These are phyloP conservation scores for Penicillium sp. DNA, from an alignment of 2,329 filamentous ascomycete species.

Conservation along the genomic window DNA sequence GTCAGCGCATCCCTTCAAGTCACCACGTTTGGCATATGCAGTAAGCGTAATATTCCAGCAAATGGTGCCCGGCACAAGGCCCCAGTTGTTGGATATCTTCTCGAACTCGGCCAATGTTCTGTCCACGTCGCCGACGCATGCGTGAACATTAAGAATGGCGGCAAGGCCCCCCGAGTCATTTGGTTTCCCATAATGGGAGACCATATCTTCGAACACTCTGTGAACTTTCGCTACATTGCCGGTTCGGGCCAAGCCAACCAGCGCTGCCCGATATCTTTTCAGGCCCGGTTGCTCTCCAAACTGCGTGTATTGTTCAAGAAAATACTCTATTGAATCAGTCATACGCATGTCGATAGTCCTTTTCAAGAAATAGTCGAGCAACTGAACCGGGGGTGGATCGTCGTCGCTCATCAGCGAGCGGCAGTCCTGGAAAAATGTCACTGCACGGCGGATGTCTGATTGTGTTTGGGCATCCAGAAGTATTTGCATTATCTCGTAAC, in stretches of 20 bases:
- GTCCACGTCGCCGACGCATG: conserved; percentile 67
- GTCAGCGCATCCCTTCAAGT: conserved; percentile 68
- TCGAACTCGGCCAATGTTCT: conserved; percentile 66
- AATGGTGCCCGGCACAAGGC: conserved; percentile 60
- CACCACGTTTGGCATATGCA: conserved; percentile 68
- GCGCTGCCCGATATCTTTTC: conserved; percentile 40
- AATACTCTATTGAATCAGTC: conserved; percentile 42
- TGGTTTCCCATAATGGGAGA: conserved; percentile 43
- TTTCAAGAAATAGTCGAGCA: conserved; percentile 34
- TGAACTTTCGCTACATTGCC: conserved; percentile 53
- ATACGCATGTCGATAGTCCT: conserved; percentile 36
- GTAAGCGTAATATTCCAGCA: conserved; percentile 81
- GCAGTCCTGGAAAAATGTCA: conserved; percentile 49
- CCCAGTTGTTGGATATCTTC: conserved; percentile 62
- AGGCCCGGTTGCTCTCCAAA: conserved; percentile 39
- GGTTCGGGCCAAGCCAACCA: conserved; percentile 50
- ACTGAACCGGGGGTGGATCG: conserved; percentile 22
- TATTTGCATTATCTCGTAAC: conserved; percentile 35
- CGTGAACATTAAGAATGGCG: conserved; percentile 74
- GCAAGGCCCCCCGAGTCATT: conserved; percentile 35
- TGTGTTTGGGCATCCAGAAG: conserved; percentile 35
- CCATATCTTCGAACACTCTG: conserved; percentile 50
- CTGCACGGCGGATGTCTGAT: conserved; percentile 34
- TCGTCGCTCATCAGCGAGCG: conserved; percentile 38
- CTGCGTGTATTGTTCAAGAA: conserved; percentile 47